Base-by-base conservation (phyloP, 1,139 yeast species). In the Suhomyces ambrosiae region DNA sequence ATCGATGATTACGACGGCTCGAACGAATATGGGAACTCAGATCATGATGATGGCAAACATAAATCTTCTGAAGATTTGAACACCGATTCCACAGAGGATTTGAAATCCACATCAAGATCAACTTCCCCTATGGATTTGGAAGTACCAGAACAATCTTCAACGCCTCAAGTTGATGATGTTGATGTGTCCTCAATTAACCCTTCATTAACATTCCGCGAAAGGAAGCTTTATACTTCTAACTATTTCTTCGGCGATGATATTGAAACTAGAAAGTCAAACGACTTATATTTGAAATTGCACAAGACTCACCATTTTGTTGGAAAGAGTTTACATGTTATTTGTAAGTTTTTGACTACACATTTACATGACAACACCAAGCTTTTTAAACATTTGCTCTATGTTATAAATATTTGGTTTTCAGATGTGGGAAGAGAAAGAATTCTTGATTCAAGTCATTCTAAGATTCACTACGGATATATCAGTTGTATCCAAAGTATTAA, bases 401-500 rank as follows among this genome's bases (percentile, higher is more conserved):
- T 83, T 2, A 59, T 85, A 37, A 81, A 85, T 49, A 80, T 85
- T 8, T 92, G 95, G 89, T 79, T 92, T 46, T 76, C 86, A 12
- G 95, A 89, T 56, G 85, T 86, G 18, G 95, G 96, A 1, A 73
- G 79, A 45, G 95, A 86, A 50, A 68, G 86, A 10, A 66, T 83
- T 1, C 76, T 83, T 35, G 83, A 76, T 36, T 65, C 76, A 9
- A 79, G 82, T 44, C 71, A 69, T 42, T 66, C 74, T 0, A 61
- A 58, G 30, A 56, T 70, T 25, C 63, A 60, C 46, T 65, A 62
- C 53, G 62, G 63, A 14, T 63, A 68, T 49, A 53, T 63, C 38
- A 60, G 61, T 27, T 54, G 60, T 9, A 56, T 64, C 22, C 76
- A 74, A 39, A 65, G 63, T 13, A 61, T 78, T 19, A 71, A 72